Conservation (phyloP, 192 early-diverging fungal genomes). For the Paraglomus brasilianum region DNA sequence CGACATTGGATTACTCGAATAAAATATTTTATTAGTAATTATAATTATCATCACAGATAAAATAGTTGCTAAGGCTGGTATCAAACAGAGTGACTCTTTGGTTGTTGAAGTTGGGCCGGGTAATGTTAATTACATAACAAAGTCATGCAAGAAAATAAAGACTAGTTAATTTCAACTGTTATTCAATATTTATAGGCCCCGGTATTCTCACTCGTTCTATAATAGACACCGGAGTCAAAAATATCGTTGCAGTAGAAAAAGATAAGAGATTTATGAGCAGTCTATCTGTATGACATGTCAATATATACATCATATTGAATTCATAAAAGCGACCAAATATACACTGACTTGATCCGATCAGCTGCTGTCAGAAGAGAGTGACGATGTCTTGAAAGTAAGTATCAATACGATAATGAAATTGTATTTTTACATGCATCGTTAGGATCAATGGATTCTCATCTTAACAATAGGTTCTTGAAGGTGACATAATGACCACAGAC, state of each 20-base stretch:
- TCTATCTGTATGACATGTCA: slow-evolving; percentile 42
- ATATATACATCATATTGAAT: background rate
- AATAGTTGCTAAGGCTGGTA: slow-evolving; percentile 58
- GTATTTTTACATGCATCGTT: no score
- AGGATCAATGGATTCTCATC: background rate
- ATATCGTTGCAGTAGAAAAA: slow-evolving; percentile 73
- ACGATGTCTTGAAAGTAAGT: slow-evolving; percentile 47
- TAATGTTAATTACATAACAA: slow-evolving; percentile 10
- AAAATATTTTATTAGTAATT: background rate
- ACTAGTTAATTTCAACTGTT: background rate
- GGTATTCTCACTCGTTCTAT: slow-evolving; percentile 78
- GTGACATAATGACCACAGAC: slow-evolving; percentile 62
- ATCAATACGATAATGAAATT: background rate
- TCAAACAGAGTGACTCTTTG: slow-evolving; percentile 55
- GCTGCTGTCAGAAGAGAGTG: slow-evolving; percentile 71
- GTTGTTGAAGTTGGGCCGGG: slow-evolving; percentile 79
- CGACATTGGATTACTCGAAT: background rate
- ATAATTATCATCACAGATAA: slow-evolving; percentile 48
- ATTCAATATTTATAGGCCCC: slow-evolving; percentile 47
- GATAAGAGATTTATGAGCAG: slow-evolving; percentile 69
- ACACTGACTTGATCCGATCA: slow-evolving; percentile 19
- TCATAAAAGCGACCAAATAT: background rate
- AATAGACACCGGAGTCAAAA: slow-evolving; percentile 58
- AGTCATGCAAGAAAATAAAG: background rate
- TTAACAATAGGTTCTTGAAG: slow-evolving; percentile 47